Evolutionary conservation across 1,139 yeast genomes (phyloP).

Genomic region (Blastobotrys arbuscula): DNA sequence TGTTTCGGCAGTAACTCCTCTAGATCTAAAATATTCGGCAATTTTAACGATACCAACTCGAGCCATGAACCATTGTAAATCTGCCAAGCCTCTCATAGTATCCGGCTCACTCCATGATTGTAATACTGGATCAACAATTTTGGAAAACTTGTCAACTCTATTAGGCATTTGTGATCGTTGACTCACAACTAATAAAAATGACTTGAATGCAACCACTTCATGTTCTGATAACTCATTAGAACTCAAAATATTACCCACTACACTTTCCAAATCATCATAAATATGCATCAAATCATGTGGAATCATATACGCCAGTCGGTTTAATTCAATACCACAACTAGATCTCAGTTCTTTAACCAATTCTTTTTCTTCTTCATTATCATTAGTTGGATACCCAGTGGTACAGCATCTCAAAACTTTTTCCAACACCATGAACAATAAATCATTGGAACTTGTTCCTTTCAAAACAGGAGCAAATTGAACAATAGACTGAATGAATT

Average conservation of each 20-base stretch:
- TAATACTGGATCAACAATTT: slow-evolving; percentile 88
- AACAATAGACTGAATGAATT: slow-evolving; percentile 89
- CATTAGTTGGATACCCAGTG: slow-evolving; percentile 66
- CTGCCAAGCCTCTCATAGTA: slow-evolving; percentile 82
- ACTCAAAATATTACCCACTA: slow-evolving; percentile 64
- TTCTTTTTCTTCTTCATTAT: slow-evolving; percentile 64
- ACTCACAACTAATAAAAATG: slow-evolving; percentile 84
- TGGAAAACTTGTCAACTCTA: slow-evolving; percentile 68
- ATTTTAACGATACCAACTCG: slow-evolving; percentile 90
- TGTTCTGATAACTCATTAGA: slow-evolving; percentile 76
- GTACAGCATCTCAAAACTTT: slow-evolving; percentile 86
- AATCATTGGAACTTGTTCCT: slow-evolving; percentile 46
- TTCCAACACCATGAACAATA: slow-evolving; percentile 80
- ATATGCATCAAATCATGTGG: slow-evolving; percentile 83
- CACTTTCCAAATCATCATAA: slow-evolving; percentile 74
- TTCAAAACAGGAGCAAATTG: slow-evolving; percentile 91
- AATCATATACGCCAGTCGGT: slow-evolving; percentile 88
- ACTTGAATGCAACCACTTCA: slow-evolving; percentile 89
- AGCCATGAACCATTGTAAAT: slow-evolving; percentile 97
- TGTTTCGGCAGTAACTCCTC: slow-evolving; percentile 75
- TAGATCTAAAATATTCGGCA: slow-evolving; percentile 78
- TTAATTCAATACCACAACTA: slow-evolving; percentile 91
- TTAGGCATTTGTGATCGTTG: slow-evolving; percentile 73
- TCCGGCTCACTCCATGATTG: slow-evolving; percentile 90
- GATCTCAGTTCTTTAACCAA: slow-evolving; percentile 81